A percentile compares a stretch with the other conserved stretches of the same genome.
Evolutionary conservation across 2,329 filamentous ascomycete genomes (phyloP).

Genomic region (Cladophialophora bantiana): DNA sequence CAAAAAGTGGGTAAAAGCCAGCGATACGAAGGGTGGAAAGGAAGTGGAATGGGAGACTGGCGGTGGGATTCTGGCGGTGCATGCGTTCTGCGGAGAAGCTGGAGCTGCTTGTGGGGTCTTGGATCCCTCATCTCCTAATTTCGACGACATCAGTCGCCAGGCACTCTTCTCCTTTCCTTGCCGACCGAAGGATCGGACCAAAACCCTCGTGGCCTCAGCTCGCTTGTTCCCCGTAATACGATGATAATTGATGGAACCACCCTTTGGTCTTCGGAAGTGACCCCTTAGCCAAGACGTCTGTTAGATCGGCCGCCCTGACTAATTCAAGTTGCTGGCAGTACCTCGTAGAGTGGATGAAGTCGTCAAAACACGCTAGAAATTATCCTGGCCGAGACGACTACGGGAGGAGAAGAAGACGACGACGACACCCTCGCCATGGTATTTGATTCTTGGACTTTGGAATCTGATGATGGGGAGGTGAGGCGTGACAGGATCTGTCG

Average conservation of each 20-base stretch:
- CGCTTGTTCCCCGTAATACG: neutral
- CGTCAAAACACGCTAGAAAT: neutral
- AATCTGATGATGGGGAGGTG: too few relatives aligned
- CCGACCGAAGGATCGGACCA: neutral
- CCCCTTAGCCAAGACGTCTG: neutral
- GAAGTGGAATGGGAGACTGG: conserved; percentile 4
- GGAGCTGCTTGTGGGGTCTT: conserved; percentile 13
- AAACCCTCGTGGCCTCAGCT: neutral
- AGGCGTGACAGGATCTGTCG: neutral
- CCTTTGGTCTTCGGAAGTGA: neutral
- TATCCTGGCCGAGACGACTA: neutral
- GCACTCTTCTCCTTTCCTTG: neutral
- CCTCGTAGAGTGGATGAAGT: neutral
- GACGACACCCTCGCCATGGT: neutral
- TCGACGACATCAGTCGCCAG: conserved; percentile 10
- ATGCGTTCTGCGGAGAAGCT: conserved; percentile 24
- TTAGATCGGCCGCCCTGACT: neutral
- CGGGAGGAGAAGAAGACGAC: neutral
- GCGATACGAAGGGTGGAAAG: conserved; percentile 7
- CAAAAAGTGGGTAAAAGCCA: conserved; percentile 25
- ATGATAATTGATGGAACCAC: neutral
- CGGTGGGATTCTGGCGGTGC: conserved; percentile 8
- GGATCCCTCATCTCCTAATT: neutral
- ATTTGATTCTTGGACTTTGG: neutral
- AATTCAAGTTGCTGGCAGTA: neutral